Base-by-base conservation (phyloP, 768 basidiomycete genomes). In the Phylloporus arenicola region DNA sequence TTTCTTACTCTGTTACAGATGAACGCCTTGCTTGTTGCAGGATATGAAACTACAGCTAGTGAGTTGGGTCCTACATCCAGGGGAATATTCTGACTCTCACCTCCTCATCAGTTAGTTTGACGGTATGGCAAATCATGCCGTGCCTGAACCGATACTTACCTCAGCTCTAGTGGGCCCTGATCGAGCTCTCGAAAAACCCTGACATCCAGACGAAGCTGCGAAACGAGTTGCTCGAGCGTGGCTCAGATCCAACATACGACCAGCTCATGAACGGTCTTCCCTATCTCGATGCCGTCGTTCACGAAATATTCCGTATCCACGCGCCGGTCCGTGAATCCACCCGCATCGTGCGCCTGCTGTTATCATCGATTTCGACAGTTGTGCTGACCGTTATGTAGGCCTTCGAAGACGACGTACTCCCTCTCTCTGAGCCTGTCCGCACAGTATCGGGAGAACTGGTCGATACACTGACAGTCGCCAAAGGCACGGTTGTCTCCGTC, bases 351-450 rank as follows among this genome's bases (percentile, higher is more conserved):
- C 20, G 52, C 12, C 33, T 22, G 13, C 30, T 13, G 30, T 14
- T 22, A 7, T 38, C 17, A 6, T 14, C 17, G 5, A 6, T 34
- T 13, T 30, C 4, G 14, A 12, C 6, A 4, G 5, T 14, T 22
- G 1, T 22, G 14, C 25, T 27, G 4, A 34, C 4, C 30, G 27
- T 17, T 24, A 42, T 6, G 6, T 50, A 81, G 74, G 75, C 79
- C 0, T 52, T 60, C 1, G 68, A 75, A 52, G 83, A 85, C 55
- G 79, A 83, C 50, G 58, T 82, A 0, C 70, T 88, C 5, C 84
- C 84, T 0, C 73, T 86, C 11, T 70, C 71, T 2, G 57, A 60
- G 4, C 80, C 82, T 1, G 57, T 83, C n/a, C 63, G 59, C 17
- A 77, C 76, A 0, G 53, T 66, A 2, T 64, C 74, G 0, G 80